These are phyloP conservation scores for Apiotrichum gracile DNA, from an alignment of 1,284 basidiomycete genomes.

Conservation along the genomic window DNA sequence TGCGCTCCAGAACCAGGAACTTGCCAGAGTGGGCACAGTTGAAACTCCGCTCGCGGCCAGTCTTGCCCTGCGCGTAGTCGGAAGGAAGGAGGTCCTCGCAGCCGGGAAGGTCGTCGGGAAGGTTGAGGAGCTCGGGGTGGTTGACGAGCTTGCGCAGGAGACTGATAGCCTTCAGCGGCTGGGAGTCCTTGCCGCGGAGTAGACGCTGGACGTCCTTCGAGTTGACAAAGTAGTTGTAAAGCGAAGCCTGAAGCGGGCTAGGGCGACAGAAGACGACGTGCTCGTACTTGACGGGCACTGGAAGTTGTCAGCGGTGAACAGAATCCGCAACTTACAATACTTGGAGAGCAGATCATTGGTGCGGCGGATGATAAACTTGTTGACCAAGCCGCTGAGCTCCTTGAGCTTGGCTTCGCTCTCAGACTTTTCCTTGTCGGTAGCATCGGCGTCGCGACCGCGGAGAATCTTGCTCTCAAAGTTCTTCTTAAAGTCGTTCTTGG, in stretches of 20 bases:
- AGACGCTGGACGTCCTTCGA: slow-evolving; percentile 91
- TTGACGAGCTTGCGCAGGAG: slow-evolving; percentile 97
- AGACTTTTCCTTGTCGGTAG: slow-evolving; percentile 74
- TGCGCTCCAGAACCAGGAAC: slow-evolving; percentile 88
- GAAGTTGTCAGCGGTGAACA: background rate
- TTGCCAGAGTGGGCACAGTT: slow-evolving; percentile 82
- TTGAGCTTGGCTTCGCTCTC: slow-evolving; percentile 86
- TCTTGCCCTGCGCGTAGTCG: slow-evolving; percentile 52
- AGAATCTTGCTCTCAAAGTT: slow-evolving; percentile 95
- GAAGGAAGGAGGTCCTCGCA: slow-evolving; percentile 78
- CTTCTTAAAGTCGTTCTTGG: slow-evolving; percentile 88
- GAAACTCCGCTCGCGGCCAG: slow-evolving; percentile 53
- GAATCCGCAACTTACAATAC: slow-evolving; percentile 62
- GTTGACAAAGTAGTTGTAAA: slow-evolving; percentile 89
- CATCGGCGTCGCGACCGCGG: slow-evolving; percentile 85
- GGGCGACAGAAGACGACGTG: slow-evolving; percentile 96
- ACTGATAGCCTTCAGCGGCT: slow-evolving; percentile 95
- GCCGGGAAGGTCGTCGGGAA: slow-evolving; percentile 80
- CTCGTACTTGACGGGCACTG: slow-evolving; percentile 98
- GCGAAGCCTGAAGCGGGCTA: slow-evolving; percentile 77
- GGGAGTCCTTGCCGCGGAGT: slow-evolving; percentile 82
- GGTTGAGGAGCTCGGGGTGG: slow-evolving; percentile 86
- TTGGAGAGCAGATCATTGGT: slow-evolving; percentile 97
- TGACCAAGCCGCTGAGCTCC: slow-evolving; percentile 83
- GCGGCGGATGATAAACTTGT: slow-evolving; percentile 93